phyloP scores from a whole-genome alignment of 192 early-diverging fungal species.

The Radiomyces spectabilis region DNA sequence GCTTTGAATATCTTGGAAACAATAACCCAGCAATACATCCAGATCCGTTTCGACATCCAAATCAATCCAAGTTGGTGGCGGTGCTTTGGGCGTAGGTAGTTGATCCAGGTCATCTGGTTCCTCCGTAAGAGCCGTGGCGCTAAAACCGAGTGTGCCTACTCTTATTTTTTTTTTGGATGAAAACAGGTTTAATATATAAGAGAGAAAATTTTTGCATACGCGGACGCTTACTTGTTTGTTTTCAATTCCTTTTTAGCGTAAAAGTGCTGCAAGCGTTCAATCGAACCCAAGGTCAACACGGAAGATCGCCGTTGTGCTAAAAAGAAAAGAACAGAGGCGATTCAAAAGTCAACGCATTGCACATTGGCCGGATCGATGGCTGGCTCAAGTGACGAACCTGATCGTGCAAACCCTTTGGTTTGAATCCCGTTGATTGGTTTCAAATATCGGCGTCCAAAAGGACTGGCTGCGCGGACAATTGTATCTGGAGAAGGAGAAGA shows the following conservation, averaged over 20 bases:
- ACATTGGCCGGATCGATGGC: background rate
- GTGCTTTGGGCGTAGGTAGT: constrained; percentile 32
- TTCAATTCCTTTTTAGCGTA: constrained; percentile 44
- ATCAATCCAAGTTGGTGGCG: constrained; percentile 32
- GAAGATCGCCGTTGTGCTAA: constrained; percentile 34
- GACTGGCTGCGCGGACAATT: constrained; percentile 14
- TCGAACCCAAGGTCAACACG: constrained; percentile 45
- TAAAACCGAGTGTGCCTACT: constrained; percentile 24
- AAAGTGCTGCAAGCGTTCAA: constrained; percentile 48
- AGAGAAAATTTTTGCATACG: background rate
- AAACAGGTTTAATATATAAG: background rate
- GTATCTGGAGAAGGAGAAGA: constrained; percentile 6
- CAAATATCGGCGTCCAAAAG: constrained; percentile 17
- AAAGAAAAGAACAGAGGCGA: background rate
- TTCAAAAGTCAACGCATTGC: background rate
- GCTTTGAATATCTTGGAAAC: constrained; percentile 42
- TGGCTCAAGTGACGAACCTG: constrained; percentile 8
- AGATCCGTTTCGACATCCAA: constrained; percentile 37
- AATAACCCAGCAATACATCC: constrained; percentile 32
- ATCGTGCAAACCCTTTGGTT: constrained; percentile 26
- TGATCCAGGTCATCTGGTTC: constrained; percentile 33
- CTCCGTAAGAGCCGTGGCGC: constrained; percentile 28
- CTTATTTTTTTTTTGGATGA: background rate
- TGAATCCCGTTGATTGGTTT: constrained; percentile 24
- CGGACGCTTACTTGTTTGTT: constrained; percentile 35